Evolutionary conservation across 441 rosid genomes (phyloP).

Genomic region (Erodium texanum): DNA sequence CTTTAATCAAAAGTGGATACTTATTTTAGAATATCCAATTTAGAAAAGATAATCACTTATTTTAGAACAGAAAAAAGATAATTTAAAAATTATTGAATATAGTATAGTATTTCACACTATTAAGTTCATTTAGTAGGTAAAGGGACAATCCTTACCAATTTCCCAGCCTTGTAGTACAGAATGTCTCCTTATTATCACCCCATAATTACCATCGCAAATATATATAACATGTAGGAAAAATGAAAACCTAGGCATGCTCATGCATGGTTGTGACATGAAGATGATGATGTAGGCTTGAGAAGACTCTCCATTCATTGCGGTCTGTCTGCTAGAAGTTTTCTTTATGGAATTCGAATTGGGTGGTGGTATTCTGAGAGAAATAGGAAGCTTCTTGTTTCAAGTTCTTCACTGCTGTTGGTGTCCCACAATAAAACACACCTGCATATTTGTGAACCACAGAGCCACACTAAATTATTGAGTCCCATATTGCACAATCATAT

Average conservation of each 20-base stretch:
- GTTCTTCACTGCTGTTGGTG: slow-evolving; percentile 2
- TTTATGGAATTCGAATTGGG: slow-evolving; percentile 22
- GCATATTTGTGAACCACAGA: background rate
- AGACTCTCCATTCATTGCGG: background rate
- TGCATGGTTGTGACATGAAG: background rate
- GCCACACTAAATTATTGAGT: background rate
- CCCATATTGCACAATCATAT: background rate
- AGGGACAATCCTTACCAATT: background rate
- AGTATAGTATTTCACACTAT: background rate
- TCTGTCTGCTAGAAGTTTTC: slow-evolving; percentile 16
- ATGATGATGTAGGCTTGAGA: background rate
- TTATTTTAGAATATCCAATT: background rate
- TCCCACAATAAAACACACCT: slow-evolving; percentile 23
- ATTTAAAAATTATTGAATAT: too few relatives aligned
- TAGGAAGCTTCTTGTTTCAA: slow-evolving; percentile 15
- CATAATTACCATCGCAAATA: background rate
- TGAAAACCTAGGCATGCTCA: background rate
- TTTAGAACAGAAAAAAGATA: too few relatives aligned
- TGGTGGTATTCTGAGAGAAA: slow-evolving; percentile 21
- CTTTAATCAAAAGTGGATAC: background rate
- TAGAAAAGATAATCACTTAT: background rate
- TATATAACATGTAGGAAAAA: background rate
- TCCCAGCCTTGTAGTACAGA: background rate
- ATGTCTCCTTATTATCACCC: background rate
- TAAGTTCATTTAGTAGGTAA: background rate